Percentiles rank a stretch among this genome's conserved stretches.
Evolutionary conservation across 306 rosid genomes (phyloP).

Genomic region (Dalbergia cochinchinensis): DNA sequence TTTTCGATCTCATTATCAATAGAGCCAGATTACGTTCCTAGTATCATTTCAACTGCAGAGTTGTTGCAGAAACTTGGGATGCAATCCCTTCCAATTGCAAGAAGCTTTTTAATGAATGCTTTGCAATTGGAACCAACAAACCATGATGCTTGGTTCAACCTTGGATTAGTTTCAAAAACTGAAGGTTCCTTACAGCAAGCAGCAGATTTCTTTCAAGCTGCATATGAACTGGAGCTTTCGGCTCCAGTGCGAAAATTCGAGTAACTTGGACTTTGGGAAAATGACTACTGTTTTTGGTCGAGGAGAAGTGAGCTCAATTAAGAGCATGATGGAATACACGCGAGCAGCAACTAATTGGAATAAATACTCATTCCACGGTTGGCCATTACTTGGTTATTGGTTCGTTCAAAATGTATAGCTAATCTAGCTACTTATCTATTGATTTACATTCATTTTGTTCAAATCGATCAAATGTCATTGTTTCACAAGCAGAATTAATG

Average conservation of each 20-base stretch:
- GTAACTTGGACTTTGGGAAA: slow-evolving; percentile 31
- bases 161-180: slow-evolving; percentile 69
- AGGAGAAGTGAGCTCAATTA: slow-evolving; percentile 27
- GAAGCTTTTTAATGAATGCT: slow-evolving; percentile 83
- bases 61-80: slow-evolving; percentile 66
- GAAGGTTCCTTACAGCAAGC: slow-evolving; percentile 79
- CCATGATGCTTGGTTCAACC: slow-evolving; percentile 82
- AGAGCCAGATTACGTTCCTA: slow-evolving; percentile 77
- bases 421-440: slow-evolving; percentile 38
- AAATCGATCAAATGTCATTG: slow-evolving; percentile 24
- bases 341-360: slow-evolving; percentile 7
- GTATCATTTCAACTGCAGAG: slow-evolving; percentile 76
- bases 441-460: slow-evolving; percentile 41
- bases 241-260: slow-evolving; percentile 74
- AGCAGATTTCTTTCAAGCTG: slow-evolving; percentile 85
- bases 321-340: slow-evolving; percentile 14
- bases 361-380: slow-evolving; percentile 30
- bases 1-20: slow-evolving; percentile 70
- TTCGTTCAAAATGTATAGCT: slow-evolving; percentile 54
- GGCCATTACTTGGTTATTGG: slow-evolving; percentile 20
- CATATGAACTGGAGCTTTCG: slow-evolving; percentile 71
- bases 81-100: slow-evolving; percentile 72
- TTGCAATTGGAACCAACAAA: slow-evolving; percentile 77
- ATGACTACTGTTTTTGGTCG: not conserved
- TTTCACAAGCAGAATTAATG: slow-evolving; percentile 19